Evolutionary conservation across 1,139 yeast genomes (phyloP), one percentile per base, ranked within the genome.

Genomic region (Taiozyma onychis): DNA sequence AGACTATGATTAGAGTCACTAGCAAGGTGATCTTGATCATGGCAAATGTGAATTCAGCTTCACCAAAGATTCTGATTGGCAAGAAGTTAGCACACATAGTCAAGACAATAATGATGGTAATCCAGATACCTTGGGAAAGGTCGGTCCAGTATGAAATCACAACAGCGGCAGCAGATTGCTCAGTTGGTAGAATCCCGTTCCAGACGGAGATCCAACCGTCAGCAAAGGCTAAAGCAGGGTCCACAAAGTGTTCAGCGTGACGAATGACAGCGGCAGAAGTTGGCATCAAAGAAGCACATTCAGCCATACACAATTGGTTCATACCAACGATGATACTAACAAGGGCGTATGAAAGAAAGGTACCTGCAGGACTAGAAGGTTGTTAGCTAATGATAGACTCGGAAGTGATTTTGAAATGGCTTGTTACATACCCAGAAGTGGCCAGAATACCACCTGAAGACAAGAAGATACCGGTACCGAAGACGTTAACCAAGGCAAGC

Each of bases 101-200:
- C 8, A 73, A 61, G 4, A 69, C 68, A 57, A 75, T 69, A 57
- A 78, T 74, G 35, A 78, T 70, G 9, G 78, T 65, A 30, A 78
- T 78, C 75, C 80, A 78, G 6, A 71, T 76, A 14, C 70, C 80
- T 26, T 64, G 65, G 35, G 66, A 68, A 22, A 66, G 49, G 50
- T 76, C 65, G n/a, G 76, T 73, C 89, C 89, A 83, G 61, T 82
- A 83, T 22, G 67, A 63, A 5, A 70, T 69, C 48, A 65, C 80
- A 47, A 85, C 79, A 51, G 88, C 85, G 44, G 87, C 90, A 13
- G 93, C 89, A 5, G 88, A 82, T 57, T 87, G 78, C 65, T 88
- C 96, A 60, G 85, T 83, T 46, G 89, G 76, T 52, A 87, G 70
- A 44, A 70, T 63, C 37, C 71, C 42, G 73, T 80, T 73, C 76